A percentile compares a stretch with the other conserved stretches of the same genome.
These are phyloP conservation scores for Cordyceps javanica DNA, from an alignment of 2,329 filamentous ascomycete species.

Conservation along the genomic window DNA sequence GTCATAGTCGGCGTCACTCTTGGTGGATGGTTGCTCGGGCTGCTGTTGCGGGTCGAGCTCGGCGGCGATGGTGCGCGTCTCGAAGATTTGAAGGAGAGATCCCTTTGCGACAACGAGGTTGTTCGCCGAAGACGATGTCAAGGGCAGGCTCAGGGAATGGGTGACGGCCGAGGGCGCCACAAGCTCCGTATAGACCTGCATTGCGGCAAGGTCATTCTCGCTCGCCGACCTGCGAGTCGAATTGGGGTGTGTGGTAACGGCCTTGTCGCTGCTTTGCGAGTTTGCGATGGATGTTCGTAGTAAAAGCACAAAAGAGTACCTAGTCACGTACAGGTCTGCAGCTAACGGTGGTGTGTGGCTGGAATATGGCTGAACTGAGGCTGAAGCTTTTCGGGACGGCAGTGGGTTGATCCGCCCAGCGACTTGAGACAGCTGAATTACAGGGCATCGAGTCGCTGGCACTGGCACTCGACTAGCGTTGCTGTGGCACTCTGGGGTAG, in stretches of 20 bases:
- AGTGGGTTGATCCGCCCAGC: conserved; percentile 5
- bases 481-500: no score
- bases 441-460: no score
- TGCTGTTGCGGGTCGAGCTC: conserved; percentile 49
- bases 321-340: neutral
- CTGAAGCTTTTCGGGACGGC: conserved; percentile 8
- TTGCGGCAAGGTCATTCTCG: conserved; percentile 40
- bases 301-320: neutral
- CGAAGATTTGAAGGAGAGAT: conserved; percentile 88
- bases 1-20: conserved; percentile 43
- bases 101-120: conserved; percentile 91
- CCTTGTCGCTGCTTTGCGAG: neutral
- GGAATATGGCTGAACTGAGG: neutral
- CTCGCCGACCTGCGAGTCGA: conserved; percentile 16
- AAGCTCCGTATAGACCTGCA: conserved; percentile 98
- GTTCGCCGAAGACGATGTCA: conserved; percentile 66
- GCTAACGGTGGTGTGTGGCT: neutral
- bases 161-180: conserved; percentile 91
- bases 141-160: conserved; percentile 73
- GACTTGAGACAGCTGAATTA: neutral
- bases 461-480: no score
- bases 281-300: neutral
- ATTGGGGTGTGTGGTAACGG: conserved; percentile 12
- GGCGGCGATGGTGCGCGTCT: conserved; percentile 59
- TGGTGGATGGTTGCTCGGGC: conserved; percentile 25